A percentile compares a stretch with the other conserved stretches of the same genome.
Conservation (phyloP, 2,329 filamentous ascomycete genomes). For the Alternaria novae-zelandiae region DNA sequence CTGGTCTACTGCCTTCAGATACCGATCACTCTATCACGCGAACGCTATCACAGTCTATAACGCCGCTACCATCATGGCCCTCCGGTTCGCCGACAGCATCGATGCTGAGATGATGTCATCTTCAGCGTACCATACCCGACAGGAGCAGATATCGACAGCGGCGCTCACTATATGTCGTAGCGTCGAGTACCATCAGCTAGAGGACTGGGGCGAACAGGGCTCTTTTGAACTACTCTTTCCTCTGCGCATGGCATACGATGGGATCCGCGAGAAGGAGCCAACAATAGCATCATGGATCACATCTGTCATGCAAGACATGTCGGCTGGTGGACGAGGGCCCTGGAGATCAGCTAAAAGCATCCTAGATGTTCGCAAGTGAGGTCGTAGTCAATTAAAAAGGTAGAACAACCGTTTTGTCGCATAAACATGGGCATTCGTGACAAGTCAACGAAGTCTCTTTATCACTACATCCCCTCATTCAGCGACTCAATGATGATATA, state of each 20-base stretch:
- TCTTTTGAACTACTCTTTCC: neutral
- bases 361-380: neutral
- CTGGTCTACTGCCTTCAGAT: neutral
- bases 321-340: neutral
- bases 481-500: neutral
- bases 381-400: neutral
- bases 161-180: constrained; percentile 1
- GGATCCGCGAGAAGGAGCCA: neutral
- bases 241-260: constrained; percentile 3
- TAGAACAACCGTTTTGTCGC: neutral
- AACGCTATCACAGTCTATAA: neutral
- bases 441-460: neutral
- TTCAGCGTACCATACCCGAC: neutral
- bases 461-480: neutral
- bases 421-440: neutral
- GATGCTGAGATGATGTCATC: neutral
- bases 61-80: neutral
- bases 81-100: neutral
- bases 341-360: neutral
- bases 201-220: neutral
- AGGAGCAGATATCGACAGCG: neutral
- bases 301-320: neutral
- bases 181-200: neutral
- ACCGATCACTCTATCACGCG: neutral
- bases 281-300: neutral